These are phyloP conservation scores for Phytophthora pseudosyringae DNA, from an alignment of 352 stramenopile species.

Conservation along the genomic window DNA sequence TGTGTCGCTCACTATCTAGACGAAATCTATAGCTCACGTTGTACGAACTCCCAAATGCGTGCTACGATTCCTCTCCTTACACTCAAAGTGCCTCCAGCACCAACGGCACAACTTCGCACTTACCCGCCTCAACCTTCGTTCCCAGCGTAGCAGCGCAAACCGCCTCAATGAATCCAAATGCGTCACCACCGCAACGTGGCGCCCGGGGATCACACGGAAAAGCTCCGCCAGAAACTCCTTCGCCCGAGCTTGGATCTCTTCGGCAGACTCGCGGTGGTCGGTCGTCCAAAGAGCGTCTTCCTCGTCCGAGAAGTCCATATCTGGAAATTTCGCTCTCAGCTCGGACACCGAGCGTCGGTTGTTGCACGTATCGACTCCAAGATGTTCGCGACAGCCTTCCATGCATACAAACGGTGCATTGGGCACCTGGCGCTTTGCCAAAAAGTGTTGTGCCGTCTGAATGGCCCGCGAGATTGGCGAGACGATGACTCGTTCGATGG, in stretches of 20 bases:
- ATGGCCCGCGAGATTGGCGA: conserved; percentile 73
- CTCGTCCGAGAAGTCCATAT: conserved; percentile 70
- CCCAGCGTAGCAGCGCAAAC: conserved; percentile 52
- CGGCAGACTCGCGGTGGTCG: conserved; percentile 58
- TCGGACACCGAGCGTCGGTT: conserved; percentile 53
- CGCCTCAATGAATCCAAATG: conserved; percentile 74
- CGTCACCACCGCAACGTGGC: conserved; percentile 61
- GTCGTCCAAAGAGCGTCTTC: conserved; percentile 61
- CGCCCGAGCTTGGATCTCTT: conserved; percentile 60
- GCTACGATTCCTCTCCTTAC: too few relatives aligned
- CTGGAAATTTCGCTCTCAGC: conserved; percentile 59
- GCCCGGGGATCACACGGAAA: conserved; percentile 58
- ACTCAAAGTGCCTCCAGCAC: conserved; percentile 39
- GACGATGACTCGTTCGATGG: conserved; percentile 41
- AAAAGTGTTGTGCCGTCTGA: conserved; percentile 70
- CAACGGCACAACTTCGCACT: conserved; percentile 58
- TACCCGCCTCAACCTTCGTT: conserved; percentile 37
- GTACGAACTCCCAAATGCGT: too few relatives aligned
- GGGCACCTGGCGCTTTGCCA: conserved; percentile 38
- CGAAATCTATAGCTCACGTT: too few relatives aligned
- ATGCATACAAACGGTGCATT: conserved; percentile 56
- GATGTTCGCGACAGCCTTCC: conserved; percentile 65
- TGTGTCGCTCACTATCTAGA: too few relatives aligned
- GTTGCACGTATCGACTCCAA: conserved; percentile 73
- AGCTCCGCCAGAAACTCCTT: conserved; percentile 57